phyloP scores from a whole-genome alignment of 2,329 filamentous ascomycete species.

The Pseudogymnoascus sp. region DNA sequence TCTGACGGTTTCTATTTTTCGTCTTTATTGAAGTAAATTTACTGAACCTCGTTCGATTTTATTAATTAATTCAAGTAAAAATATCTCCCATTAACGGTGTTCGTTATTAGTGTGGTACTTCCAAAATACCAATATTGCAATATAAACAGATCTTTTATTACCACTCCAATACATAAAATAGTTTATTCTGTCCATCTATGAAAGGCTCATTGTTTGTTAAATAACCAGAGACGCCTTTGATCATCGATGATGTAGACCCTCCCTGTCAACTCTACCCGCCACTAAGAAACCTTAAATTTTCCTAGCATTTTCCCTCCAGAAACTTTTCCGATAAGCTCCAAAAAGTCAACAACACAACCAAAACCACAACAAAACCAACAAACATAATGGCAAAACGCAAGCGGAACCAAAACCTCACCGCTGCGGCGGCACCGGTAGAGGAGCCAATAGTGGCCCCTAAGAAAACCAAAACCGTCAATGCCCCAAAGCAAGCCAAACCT shows the following conservation, averaged over 20 bases:
- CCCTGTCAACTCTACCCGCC: conserved; percentile 7
- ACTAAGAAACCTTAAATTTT: conserved; percentile 10
- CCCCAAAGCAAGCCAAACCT: neutral
- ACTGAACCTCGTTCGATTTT: too few species aligned
- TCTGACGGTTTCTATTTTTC: neutral
- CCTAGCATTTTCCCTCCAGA: conserved; percentile 2
- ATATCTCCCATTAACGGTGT: too few species aligned
- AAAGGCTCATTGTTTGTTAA: neutral
- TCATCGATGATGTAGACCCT: neutral
- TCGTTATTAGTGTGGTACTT: too few species aligned
- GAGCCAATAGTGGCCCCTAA: conserved; percentile 6
- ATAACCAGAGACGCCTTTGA: neutral
- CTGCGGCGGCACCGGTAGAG: neutral
- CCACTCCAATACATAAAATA: neutral
- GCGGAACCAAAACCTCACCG: conserved; percentile 1
- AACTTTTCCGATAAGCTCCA: conserved; percentile 2
- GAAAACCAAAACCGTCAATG: conserved; percentile 3
- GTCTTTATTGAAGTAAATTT: neutral
- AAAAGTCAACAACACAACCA: conserved; percentile 4
- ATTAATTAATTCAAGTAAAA: too few species aligned
- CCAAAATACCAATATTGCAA: neutral
- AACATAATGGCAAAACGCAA: conserved; percentile 8
- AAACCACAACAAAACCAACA: neutral
- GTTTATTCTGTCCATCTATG: neutral
- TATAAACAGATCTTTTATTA: neutral